Evolutionary conservation across 805 yeast genomes (phyloP).

Genomic region (Kurtzmaniella cleridarum): DNA sequence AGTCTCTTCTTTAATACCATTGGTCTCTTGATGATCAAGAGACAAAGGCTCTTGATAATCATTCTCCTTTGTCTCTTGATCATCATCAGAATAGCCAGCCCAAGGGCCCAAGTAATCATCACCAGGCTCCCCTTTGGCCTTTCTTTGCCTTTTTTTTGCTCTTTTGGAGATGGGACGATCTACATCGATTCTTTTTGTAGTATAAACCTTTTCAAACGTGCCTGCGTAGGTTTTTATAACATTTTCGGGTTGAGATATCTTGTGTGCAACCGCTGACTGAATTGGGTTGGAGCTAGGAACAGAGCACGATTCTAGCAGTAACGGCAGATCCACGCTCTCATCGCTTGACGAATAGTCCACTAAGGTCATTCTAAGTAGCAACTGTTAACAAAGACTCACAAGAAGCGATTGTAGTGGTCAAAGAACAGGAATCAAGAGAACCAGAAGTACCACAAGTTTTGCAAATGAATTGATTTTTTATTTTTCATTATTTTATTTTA

Average conservation of each 20-base stretch:
- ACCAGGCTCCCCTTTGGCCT: conserved; percentile 37
- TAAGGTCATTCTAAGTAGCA: background rate
- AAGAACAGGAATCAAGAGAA: no score
- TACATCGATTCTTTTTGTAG: background rate
- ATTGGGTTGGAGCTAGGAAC: background rate
- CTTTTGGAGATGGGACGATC: conserved; percentile 10
- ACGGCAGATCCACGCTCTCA: background rate
- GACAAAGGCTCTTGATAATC: conserved; percentile 3
- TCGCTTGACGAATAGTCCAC: conserved; percentile 3
- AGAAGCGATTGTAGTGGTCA: no score
- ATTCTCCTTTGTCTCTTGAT: conserved; percentile 3
- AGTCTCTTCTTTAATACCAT: background rate
- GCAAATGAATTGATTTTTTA: no score
- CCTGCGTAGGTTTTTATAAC: conserved; percentile 2
- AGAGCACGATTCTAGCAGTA: background rate
- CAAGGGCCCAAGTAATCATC: conserved; percentile 56
- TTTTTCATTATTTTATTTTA: no score
- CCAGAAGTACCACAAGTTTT: no score
- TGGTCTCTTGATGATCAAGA: conserved; percentile 1
- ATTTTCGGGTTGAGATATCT: background rate
- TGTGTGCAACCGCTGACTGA: background rate
- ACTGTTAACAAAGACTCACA: no score
- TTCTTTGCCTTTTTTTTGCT: conserved; percentile 28
- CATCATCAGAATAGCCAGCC: conserved; percentile 44
- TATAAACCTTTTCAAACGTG: no score